A percentile compares a stretch with the other conserved stretches of the same genome.
Evolutionary conservation across 31 red algal genomes (phyloP).

Genomic region (Endocladia muricata): DNA sequence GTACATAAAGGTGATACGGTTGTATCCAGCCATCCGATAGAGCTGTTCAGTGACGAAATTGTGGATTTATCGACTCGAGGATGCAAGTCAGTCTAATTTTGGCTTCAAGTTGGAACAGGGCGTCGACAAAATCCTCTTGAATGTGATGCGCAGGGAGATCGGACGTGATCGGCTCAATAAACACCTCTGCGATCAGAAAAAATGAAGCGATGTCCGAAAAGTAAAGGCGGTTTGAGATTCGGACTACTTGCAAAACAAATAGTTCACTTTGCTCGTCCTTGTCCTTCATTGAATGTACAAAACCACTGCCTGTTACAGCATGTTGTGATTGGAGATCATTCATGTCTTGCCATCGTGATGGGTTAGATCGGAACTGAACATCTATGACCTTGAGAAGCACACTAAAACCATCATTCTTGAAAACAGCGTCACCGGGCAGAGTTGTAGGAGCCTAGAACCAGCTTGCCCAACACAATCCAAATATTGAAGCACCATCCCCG

Average conservation of each 20-base stretch:
- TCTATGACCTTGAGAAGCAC: background rate
- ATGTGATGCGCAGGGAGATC: background rate
- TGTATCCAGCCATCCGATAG: background rate
- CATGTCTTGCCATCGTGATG: background rate
- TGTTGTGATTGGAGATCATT: slow-evolving; percentile 5
- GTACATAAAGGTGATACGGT: background rate
- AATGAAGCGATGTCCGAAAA: background rate
- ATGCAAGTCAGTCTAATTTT: slow-evolving; percentile 8
- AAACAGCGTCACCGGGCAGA: background rate
- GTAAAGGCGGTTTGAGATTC: slow-evolving; percentile 6
- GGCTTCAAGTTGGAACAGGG: background rate
- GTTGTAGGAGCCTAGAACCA: slow-evolving; percentile 1
- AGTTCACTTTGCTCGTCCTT: background rate
- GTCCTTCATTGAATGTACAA: background rate
- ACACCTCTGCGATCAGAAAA: slow-evolving; percentile 9
- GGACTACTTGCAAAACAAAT: background rate
- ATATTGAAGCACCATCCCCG: too few relatives aligned
- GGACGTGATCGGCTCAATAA: background rate
- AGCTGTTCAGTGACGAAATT: background rate
- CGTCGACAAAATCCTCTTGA: background rate
- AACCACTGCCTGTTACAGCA: background rate
- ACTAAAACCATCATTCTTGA: background rate
- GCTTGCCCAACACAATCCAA: too few relatives aligned
- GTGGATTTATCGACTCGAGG: background rate
- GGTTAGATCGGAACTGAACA: background rate